Percentiles rank a stretch among this genome's conserved stretches.
phyloP scores from a whole-genome alignment of 352 stramenopile species.

The Phytophthora europaea region DNA sequence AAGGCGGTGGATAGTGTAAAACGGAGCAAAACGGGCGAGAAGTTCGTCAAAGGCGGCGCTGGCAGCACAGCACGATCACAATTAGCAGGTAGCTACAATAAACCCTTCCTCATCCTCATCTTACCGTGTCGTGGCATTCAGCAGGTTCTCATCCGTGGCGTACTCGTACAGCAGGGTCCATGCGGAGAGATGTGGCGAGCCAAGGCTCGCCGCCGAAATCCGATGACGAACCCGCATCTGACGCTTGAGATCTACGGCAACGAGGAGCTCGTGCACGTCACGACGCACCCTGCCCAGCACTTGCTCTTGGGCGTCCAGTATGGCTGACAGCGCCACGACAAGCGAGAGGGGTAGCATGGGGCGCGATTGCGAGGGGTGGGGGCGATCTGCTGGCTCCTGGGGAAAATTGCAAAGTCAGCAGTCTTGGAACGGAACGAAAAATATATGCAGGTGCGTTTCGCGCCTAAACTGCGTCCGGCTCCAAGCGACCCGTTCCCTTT shows the following conservation, averaged over 20 bases:
- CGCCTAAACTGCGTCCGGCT: neutral
- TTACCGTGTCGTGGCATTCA: conserved; percentile 2
- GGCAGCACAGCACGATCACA: neutral
- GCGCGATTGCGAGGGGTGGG: neutral
- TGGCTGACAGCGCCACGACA: neutral
- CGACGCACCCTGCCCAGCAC: neutral
- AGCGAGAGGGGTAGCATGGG: neutral
- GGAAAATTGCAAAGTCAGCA: neutral
- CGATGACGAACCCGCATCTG: neutral
- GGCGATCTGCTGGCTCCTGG: neutral
- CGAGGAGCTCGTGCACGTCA: neutral
- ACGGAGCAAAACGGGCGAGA: neutral
- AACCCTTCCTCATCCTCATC: neutral
- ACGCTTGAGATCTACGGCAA: neutral
- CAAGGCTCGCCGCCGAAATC: neutral
- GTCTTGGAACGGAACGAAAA: neutral
- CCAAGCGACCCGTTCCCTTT: too few species aligned
- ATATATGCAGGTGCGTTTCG: neutral
- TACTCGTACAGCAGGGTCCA: conserved; percentile 12
- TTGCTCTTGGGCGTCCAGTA: neutral
- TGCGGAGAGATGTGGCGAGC: neutral
- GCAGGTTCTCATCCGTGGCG: conserved; percentile 3
- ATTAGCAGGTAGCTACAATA: too few species aligned
- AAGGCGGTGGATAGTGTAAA: neutral
- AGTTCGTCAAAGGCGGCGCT: conserved; percentile 1